These are phyloP conservation scores for Cladosporium sp. DNA, from an alignment of 2,329 filamentous ascomycete species.

Conservation along the genomic window DNA sequence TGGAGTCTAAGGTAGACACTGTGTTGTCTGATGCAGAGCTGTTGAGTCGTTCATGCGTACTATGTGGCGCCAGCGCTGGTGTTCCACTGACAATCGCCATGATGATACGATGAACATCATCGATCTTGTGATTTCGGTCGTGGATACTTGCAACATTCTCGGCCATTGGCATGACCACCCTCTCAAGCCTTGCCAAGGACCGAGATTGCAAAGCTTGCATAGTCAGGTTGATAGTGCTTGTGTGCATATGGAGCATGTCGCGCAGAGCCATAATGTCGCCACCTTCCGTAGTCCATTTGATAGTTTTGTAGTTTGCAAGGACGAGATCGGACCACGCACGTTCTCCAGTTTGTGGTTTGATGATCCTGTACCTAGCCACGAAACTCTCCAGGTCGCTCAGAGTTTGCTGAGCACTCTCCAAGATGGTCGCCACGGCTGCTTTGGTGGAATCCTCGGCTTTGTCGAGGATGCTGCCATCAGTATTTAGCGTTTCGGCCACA, in stretches of 20 bases:
- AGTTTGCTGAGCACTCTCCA: constrained; percentile 37
- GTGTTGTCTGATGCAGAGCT: constrained; percentile 17
- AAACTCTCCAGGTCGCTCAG: constrained; percentile 42
- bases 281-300: constrained; percentile 45
- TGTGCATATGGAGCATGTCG: constrained; percentile 41
- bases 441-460: constrained; percentile 34
- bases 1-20: constrained; percentile 16
- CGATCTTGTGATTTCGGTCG: constrained; percentile 25
- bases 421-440: constrained; percentile 36
- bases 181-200: constrained; percentile 31
- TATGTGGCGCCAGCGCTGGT: constrained; percentile 16
- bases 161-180: constrained; percentile 31
- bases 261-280: constrained; percentile 38
- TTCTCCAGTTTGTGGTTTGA: constrained; percentile 39
- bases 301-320: constrained; percentile 38
- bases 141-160: constrained; percentile 30
- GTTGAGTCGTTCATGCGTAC: constrained; percentile 7
- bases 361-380: constrained; percentile 43
- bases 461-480: constrained; percentile 33
- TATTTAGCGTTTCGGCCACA: constrained; percentile 42
- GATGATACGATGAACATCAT: constrained; percentile 27
- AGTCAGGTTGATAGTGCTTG: constrained; percentile 36
- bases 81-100: constrained; percentile 25
- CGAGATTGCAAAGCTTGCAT: constrained; percentile 42
- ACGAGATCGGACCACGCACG: constrained; percentile 42